Conservation (phyloP, 1,139 yeast species). For the Protomyces arabidopsidicola region DNA sequence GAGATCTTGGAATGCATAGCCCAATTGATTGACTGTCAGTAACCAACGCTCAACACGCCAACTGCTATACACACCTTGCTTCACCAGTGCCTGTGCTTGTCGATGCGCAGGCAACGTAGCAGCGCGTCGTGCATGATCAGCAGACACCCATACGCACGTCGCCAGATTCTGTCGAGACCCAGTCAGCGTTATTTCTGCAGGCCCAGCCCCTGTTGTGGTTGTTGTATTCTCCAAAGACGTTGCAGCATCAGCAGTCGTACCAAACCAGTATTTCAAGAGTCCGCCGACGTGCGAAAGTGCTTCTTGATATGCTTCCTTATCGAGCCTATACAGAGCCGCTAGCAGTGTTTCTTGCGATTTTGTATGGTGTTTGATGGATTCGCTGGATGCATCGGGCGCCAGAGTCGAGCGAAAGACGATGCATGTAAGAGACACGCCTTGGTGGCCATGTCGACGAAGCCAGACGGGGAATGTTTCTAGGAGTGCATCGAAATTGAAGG, state of each 20-base stretch:
- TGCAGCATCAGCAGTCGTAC: background rate
- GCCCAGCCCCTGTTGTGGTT: background rate
- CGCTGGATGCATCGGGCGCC: background rate
- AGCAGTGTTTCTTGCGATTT: background rate
- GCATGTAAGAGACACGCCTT: background rate
- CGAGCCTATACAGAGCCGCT: background rate
- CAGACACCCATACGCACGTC: background rate
- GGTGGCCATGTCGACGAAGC: background rate
- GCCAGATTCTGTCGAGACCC: background rate
- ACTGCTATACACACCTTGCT: background rate
- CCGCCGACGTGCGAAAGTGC: background rate
- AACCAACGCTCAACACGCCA: background rate
- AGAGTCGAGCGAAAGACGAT: background rate
- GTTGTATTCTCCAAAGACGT: background rate
- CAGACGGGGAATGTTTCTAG: background rate
- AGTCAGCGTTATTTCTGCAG: background rate
- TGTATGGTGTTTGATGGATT: background rate
- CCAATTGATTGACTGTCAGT: background rate
- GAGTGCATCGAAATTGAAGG: background rate
- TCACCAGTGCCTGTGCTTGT: background rate
- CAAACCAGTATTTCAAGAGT: slow-evolving; percentile 2
- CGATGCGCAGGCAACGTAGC: background rate
- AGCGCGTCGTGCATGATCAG: background rate
- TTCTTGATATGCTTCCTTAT: background rate
- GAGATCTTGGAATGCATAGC: background rate